Conservation (phyloP, 805 yeast genomes). For the Candida krabiensis region DNA sequence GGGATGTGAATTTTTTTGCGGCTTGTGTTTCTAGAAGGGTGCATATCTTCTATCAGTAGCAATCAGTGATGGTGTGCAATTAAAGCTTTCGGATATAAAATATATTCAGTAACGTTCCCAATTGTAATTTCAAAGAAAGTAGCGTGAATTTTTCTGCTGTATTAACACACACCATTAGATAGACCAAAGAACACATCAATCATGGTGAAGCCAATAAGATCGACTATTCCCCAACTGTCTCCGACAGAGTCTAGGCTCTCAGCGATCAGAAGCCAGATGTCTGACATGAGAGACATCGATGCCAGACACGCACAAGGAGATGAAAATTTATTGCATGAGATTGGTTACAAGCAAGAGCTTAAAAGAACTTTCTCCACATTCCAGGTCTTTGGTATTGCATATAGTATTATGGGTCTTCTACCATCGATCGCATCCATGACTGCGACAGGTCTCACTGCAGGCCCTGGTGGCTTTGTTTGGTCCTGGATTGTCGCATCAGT, state of each 20-base stretch:
- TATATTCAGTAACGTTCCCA: too few species aligned
- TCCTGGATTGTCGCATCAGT: conserved; percentile 65
- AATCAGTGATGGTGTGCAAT: too few species aligned
- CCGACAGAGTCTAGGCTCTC: conserved; percentile 11
- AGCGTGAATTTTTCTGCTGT: too few species aligned
- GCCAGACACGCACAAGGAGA: conserved; percentile 28
- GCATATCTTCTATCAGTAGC: too few species aligned
- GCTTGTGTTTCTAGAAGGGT: too few species aligned
- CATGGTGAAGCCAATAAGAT: conserved; percentile 5
- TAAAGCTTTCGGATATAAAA: too few species aligned
- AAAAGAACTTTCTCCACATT: conserved; percentile 58
- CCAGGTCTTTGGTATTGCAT: conserved; percentile 71
- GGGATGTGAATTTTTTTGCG: too few species aligned
- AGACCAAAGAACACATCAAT: background rate
- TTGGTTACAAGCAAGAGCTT: conserved; percentile 72
- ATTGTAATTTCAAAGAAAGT: too few species aligned
- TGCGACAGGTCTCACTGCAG: conserved; percentile 55
- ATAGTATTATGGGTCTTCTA: conserved; percentile 68
- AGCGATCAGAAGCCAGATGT: conserved; percentile 23
- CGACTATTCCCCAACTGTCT: conserved; percentile 3
- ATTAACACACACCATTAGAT: too few species aligned
- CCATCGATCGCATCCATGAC: conserved; percentile 63
- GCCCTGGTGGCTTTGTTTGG: conserved; percentile 69
- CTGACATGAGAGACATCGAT: conserved; percentile 30
- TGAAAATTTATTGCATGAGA: conserved; percentile 44